These are phyloP conservation scores for Psilocybe cyanescens DNA, from an alignment of 768 basidiomycete species.

Conservation along the genomic window DNA sequence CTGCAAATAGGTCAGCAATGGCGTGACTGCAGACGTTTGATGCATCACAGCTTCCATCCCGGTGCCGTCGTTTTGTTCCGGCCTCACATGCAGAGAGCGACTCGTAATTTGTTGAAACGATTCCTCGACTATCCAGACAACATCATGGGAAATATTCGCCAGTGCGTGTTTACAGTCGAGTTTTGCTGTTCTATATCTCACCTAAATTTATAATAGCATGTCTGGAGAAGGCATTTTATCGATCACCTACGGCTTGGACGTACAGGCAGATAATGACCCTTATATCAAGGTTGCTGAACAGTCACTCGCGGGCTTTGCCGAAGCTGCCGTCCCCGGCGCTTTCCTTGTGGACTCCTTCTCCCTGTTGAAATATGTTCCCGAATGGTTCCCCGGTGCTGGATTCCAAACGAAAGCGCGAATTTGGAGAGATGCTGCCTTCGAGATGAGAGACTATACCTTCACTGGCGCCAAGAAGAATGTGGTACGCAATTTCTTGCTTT, in stretches of 20 bases:
- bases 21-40: slow-evolving; percentile 17
- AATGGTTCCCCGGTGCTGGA: slow-evolving; percentile 34
- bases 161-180: slow-evolving; percentile 26
- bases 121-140: slow-evolving; percentile 35
- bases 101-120: slow-evolving; percentile 31
- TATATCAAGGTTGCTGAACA: slow-evolving; percentile 43
- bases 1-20: background rate
- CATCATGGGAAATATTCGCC: slow-evolving; percentile 34
- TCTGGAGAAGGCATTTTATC: slow-evolving; percentile 38
- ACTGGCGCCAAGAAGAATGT: slow-evolving; percentile 28
- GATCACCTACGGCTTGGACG: slow-evolving; percentile 48
- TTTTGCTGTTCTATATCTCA: background rate
- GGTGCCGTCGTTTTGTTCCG: slow-evolving; percentile 21
- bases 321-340: slow-evolving; percentile 31
- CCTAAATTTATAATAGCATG: slow-evolving; percentile 24
- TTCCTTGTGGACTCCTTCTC: slow-evolving; percentile 33
- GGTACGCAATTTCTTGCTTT: slow-evolving; percentile 23
- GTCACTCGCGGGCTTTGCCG: slow-evolving; percentile 31
- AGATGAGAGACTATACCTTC: slow-evolving; percentile 41
- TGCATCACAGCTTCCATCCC: slow-evolving; percentile 19
- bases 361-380: slow-evolving; percentile 29
- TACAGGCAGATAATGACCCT: slow-evolving; percentile 41
- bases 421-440: slow-evolving; percentile 33
- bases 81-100: slow-evolving; percentile 30
- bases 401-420: slow-evolving; percentile 41